phyloP scores from a whole-genome alignment of 192 early-diverging fungal genomes.

The Chytriomyces hyalinus region DNA sequence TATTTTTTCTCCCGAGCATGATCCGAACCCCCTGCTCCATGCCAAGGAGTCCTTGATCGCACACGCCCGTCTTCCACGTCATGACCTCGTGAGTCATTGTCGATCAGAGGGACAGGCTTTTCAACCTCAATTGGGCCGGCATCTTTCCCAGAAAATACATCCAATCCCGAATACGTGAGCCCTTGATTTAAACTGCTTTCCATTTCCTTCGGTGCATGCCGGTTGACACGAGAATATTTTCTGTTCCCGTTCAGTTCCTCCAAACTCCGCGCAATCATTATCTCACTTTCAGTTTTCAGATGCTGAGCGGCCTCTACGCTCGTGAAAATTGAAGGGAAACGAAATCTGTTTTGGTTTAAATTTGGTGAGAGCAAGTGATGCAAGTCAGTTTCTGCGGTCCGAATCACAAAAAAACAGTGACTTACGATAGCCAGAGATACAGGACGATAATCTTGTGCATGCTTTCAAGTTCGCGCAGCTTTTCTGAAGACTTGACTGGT shows the following conservation, averaged over 20 bases:
- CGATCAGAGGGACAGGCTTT: too few relatives aligned
- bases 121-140: too few relatives aligned
- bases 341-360: constrained; percentile 44
- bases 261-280: constrained; percentile 54
- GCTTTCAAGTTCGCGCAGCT: constrained; percentile 66
- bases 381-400: background rate
- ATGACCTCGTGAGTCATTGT: too few relatives aligned
- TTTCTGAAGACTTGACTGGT: constrained; percentile 39
- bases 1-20: too few relatives aligned
- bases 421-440: constrained; percentile 82
- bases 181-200: background rate
- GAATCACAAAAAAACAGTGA: background rate
- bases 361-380: background rate
- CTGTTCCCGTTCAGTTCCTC: constrained; percentile 13
- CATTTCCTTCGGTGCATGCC: background rate
- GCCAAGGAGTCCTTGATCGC: too few relatives aligned
- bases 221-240: background rate
- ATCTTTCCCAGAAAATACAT: background rate
- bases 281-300: constrained; percentile 59
- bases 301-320: constrained; percentile 50
- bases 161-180: background rate
- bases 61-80: too few relatives aligned
- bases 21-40: too few relatives aligned
- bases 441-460: constrained; percentile 77
- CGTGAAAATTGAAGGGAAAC: constrained; percentile 66